phyloP scores from a whole-genome alignment of 2,329 filamentous ascomycete genomes.

The Macroventuria anomochaeta region DNA sequence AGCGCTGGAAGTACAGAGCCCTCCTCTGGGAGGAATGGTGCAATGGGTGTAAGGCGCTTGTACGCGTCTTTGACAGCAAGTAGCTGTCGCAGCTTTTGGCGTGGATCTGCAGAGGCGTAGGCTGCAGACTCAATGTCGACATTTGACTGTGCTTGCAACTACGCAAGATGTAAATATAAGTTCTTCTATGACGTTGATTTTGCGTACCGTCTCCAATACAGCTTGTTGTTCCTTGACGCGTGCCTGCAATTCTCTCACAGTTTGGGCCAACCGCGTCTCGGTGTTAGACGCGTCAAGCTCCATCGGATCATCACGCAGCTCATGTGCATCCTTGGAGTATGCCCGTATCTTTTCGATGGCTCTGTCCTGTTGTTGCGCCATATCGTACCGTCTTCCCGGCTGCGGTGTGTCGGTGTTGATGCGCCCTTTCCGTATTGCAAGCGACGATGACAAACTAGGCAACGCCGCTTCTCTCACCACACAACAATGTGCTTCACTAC shows the following conservation, averaged over 20 bases:
- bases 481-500: neutral
- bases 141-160: constrained; percentile 52
- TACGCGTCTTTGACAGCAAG: constrained; percentile 69
- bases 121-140: constrained; percentile 34
- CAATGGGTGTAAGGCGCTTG: constrained; percentile 64
- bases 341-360: constrained; percentile 37
- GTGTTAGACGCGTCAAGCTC: constrained; percentile 52
- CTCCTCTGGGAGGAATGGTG: constrained; percentile 70
- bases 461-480: constrained; percentile 1
- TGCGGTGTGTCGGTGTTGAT: constrained; percentile 5
- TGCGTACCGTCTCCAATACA: constrained; percentile 54
- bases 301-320: constrained; percentile 43
- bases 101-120: constrained; percentile 44
- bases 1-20: constrained; percentile 74
- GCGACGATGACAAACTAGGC: constrained; percentile 9
- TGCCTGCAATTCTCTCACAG: constrained; percentile 69
- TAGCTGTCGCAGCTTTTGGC: constrained; percentile 54
- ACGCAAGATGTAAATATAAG: constrained; percentile 30
- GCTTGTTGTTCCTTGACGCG: constrained; percentile 57
- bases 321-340: constrained; percentile 31
- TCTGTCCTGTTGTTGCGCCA: constrained; percentile 31
- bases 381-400: constrained; percentile 9
- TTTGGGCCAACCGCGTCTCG: constrained; percentile 67
- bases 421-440: constrained; percentile 2
- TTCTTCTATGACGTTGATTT: neutral